Evolutionary conservation across 345 rosid species (phyloP), one percentile per base, ranked within the genome.

Genomic region (Nasturtium officinale): DNA sequence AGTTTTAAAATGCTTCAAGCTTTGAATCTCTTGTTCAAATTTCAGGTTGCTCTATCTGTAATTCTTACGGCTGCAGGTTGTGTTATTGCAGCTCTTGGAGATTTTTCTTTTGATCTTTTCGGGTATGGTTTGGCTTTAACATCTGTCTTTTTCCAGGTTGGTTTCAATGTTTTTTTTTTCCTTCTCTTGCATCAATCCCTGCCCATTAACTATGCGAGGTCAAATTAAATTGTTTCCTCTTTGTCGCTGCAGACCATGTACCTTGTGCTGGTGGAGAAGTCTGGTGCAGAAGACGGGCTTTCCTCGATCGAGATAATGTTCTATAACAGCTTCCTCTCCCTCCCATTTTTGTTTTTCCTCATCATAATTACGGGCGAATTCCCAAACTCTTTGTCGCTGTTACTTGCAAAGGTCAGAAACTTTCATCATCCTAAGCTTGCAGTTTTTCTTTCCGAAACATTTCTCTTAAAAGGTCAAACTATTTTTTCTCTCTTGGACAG

Each of bases 231-330:
- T 1, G 23, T 67, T 69, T 67, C 7, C 12, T 53, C 5, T 3
- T 37, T 1, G 5, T 62, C 7, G 45, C 48, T 84, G 85, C 87
- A 95, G 99, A 95, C 97, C 8, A 89, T 91, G 97, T 95, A 95
- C 85, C 97, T 95, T 50, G 93, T 95, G 21, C 77, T 95, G 73
- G 99, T 95, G 40, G 99, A 95, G 86, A 89, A 85, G 78, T 91
- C 93, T 64, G 99, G 99, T 75, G 97, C 93, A 46, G 97, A 95
- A 68, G 96, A 88, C 66, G 99, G 96, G 47, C 97, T 95, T 74
- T 86, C 99, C 50, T 95, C 96, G 4, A 48, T 87, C 11, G 97
- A 95, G 82, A 91, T 95, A 68, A 95, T 95, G 99, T 88, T 87
- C 73, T 95, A 95, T 65, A 95, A 95, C 85, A 91, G 97, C 82